phyloP scores from a whole-genome alignment of 2,329 filamentous ascomycete species.

The Pyrenophora seminiperda region DNA sequence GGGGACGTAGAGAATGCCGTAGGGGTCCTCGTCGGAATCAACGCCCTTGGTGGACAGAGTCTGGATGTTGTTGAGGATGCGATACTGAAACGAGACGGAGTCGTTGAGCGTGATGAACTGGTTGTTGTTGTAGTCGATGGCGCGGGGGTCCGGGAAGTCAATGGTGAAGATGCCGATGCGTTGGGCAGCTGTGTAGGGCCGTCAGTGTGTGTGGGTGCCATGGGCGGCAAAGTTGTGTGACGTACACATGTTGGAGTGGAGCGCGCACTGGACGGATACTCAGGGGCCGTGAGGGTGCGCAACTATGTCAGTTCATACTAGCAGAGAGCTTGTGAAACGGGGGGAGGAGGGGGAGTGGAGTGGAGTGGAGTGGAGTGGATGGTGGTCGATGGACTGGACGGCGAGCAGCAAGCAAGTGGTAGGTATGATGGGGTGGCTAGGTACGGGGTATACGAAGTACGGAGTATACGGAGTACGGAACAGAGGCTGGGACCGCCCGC shows the following conservation, averaged over 20 bases:
- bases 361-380: neutral
- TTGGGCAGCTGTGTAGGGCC: slow-evolving; percentile 37
- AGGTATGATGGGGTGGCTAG: slow-evolving; percentile 4
- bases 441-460: slow-evolving; percentile 8
- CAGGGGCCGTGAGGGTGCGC: slow-evolving; percentile 12
- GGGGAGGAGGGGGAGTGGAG: slow-evolving; percentile 1
- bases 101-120: slow-evolving; percentile 38
- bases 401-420: neutral
- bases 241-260: slow-evolving; percentile 49
- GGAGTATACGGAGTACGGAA: too few relatives aligned
- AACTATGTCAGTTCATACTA: slow-evolving; percentile 23
- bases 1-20: slow-evolving; percentile 86
- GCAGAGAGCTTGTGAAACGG: neutral
- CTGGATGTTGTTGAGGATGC: slow-evolving; percentile 64
- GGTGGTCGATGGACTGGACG: neutral
- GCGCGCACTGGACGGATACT: slow-evolving; percentile 18
- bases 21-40: slow-evolving; percentile 65
- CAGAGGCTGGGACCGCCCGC: slow-evolving; percentile 36
- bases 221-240: slow-evolving; percentile 21
- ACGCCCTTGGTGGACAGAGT: slow-evolving; percentile 75
- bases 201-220: slow-evolving; percentile 6
- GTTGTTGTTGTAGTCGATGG: slow-evolving; percentile 37
- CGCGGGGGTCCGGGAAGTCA: slow-evolving; percentile 43
- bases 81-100: slow-evolving; percentile 45
- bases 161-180: slow-evolving; percentile 45